A percentile compares a stretch with the other conserved stretches of the same genome.
phyloP scores from a whole-genome alignment of 306 rosid species.

The Trichosanthes truncata region DNA sequence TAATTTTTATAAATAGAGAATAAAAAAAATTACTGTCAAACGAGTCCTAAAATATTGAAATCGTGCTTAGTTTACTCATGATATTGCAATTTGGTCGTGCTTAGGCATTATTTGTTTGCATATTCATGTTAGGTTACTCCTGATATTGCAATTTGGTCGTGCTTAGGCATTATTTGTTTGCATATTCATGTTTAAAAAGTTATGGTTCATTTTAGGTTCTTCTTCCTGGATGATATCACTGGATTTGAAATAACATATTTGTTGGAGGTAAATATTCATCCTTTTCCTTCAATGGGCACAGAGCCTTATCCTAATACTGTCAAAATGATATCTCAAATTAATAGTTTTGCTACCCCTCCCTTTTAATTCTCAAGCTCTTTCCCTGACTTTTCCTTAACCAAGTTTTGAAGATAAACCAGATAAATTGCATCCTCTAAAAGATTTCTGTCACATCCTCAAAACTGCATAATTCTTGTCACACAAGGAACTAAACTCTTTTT shows the following conservation, averaged over 20 bases:
- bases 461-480: not conserved
- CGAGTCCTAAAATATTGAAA: not conserved
- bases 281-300: not conserved
- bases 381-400: not conserved
- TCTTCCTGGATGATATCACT: slow-evolving; percentile 86
- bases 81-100: not conserved
- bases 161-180: not conserved
- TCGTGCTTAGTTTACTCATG: not conserved
- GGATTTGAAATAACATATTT: slow-evolving; percentile 80
- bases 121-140: not conserved
- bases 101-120: not conserved
- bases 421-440: not conserved
- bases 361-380: not conserved
- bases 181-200: not conserved
- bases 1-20: not conserved
- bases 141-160: not conserved
- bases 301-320: not conserved
- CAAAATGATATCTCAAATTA: not conserved
- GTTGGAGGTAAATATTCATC: slow-evolving; percentile 39
- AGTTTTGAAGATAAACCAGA: not conserved
- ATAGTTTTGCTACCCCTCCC: not conserved
- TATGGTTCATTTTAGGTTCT: slow-evolving; percentile 47
- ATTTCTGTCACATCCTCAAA: not conserved
- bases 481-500: not conserved
- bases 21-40: no score